These are phyloP conservation scores for Calonectria leucothoes DNA, from an alignment of 2,329 filamentous ascomycete genomes.

Conservation along the genomic window DNA sequence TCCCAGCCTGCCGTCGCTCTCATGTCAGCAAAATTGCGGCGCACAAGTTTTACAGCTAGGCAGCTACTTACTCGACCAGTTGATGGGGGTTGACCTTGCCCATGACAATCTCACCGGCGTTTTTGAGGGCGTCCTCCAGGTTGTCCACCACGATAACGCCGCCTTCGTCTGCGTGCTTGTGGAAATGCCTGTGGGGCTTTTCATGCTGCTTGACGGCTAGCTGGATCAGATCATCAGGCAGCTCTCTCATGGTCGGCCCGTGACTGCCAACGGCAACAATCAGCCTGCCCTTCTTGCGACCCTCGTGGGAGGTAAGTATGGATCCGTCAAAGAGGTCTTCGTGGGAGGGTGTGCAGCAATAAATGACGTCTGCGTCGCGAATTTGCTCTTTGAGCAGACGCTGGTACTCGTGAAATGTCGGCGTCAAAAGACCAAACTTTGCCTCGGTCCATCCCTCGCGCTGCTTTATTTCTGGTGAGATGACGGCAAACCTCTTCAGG, in stretches of 20 bases:
- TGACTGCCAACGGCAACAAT: constrained; percentile 79
- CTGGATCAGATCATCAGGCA: constrained; percentile 80
- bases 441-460: constrained; percentile 72
- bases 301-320: constrained; percentile 79
- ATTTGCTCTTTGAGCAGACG: constrained; percentile 78
- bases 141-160: constrained; percentile 80
- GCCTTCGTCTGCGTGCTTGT: constrained; percentile 73
- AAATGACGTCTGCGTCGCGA: constrained; percentile 80
- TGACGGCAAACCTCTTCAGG: constrained; percentile 59
- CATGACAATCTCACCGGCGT: constrained; percentile 88
- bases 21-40: constrained; percentile 29
- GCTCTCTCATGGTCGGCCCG: constrained; percentile 80
- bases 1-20: constrained; percentile 71
- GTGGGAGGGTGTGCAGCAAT: constrained; percentile 86
- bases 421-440: constrained; percentile 77
- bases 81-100: constrained; percentile 79
- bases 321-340: constrained; percentile 79
- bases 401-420: constrained; percentile 74
- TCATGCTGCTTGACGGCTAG: constrained; percentile 66
- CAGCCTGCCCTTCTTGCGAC: constrained; percentile 75
- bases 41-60: background rate
- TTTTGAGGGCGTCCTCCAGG: constrained; percentile 80
- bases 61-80: constrained; percentile 76
- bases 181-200: constrained; percentile 67
- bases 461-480: constrained; percentile 57